Base-by-base conservation (phyloP, 148 eudicot species). In the Silene uniflora region DNA sequence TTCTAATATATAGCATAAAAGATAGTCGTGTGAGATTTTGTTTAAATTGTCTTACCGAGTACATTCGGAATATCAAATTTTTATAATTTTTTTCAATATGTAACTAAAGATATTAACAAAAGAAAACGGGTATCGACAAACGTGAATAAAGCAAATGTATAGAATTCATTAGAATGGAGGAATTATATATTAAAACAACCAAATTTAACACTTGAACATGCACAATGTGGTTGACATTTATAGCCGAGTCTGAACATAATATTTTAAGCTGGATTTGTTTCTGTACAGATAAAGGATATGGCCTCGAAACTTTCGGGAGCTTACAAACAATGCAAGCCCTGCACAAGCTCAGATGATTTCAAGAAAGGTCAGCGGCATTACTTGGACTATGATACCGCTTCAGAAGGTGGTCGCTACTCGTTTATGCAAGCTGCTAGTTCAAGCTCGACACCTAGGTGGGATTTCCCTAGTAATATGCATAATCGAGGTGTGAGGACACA, bases 361-460 rank as follows among this genome's bases (percentile, higher is more conserved):
- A 90, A 82, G 80, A 95, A 82, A 86, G 94, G 87, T 4, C 88
- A 84, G 11, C 76, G 90, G 35, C 78, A 87, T 25, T 92, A 86
- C 75, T 81, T 88, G 0, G 99, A 92, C 60, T 95, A 88, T 72
- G 97, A 95, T 63, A 72, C 92, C 16, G 87, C 92, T 25, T 95
- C 97, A 42, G 97, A 95, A 80, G 96, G 97, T 18, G 86, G 83
- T 27, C 86, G 89, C 21, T 94, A 89, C 81, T 87, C 89, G 10
- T 88, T 83, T 77, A 71, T 78, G 75, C 97, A 90, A 82, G 79
- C 91, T 61, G 97, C 90, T 71, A 92, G 97, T 85, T 85, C 92
- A 29, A 92, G 90, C 78, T 95, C 99, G 5, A 88, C 96, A 44
- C 94, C 98, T 62, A 92, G 98, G 17, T 91, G 98, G 98, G 97